Base-by-base conservation (phyloP, 129 eudicot species). In the Flaveria sonorensis region DNA sequence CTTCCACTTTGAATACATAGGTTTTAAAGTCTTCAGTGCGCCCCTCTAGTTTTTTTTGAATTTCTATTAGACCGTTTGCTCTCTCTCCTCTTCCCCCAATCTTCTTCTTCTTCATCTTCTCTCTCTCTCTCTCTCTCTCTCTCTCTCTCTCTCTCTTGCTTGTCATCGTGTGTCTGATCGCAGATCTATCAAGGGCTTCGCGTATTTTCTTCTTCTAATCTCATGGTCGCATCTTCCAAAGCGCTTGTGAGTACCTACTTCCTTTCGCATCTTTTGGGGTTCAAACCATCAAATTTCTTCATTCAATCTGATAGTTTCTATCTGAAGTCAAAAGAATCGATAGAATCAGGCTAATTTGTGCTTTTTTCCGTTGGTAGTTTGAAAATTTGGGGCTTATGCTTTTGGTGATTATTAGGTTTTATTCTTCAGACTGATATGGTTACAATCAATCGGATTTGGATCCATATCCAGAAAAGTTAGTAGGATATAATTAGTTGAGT, bases 41-140 rank as follows among this genome's bases (percentile, higher is more conserved):
- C 79, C 79, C 69, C 75, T 30, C 40, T 64, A 2, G 10, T 4
- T 61, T n/a, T 36, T 56, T 80, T 80, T 80, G 84, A 80, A 80
- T 80, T 73, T 67, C 70, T 7, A 66, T 32, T 9, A 19, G 84
- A 80, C 84, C 84, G 84, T 80, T 80, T 80, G 50, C 64, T 80
- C 84, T 80, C 83, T 80, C 73, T 72, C 83, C 51, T 40, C 55
- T 12, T 11, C 4, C 3, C 48, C 57, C 14, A 11, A 45, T 45
- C 81, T 43, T 18, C 23, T 59, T 57, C 71, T 26, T 40, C 39
- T 1, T 32, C 45, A n/a, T n/a, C n/a, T n/a, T n/a, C n/a, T n/a
- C n/a, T n/a, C n/a, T n/a, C n/a, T n/a, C n/a, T n/a, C n/a, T n/a
- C n/a, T n/a, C n/a, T n/a, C n/a, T n/a, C n/a, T 2, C 4, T 15